Base-by-base conservation (phyloP, 2,329 filamentous ascomycete species). In the Neonectria punicea region DNA sequence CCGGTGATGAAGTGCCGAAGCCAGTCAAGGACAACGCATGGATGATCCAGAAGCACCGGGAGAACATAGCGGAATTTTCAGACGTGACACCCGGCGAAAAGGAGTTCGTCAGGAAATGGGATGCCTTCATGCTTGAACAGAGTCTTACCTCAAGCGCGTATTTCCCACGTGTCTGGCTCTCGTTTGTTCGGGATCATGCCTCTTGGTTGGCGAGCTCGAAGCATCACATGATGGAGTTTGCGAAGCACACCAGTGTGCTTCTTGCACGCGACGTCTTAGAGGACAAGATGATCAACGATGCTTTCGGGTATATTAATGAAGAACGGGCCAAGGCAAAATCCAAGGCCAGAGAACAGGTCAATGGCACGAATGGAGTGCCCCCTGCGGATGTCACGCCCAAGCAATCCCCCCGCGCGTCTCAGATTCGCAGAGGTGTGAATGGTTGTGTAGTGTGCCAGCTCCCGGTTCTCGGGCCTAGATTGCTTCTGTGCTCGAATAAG, bases 41-140 rank as follows among this genome's bases (percentile, higher is more conserved):
- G 87, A 79, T 88, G 8, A 80, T 87, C 32, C 86, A 88, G 66
- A 89, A 88, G 75, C 87, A 89, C 64, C 82, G 85, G 8, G 85
- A 89, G 61, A 84, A 83, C 58, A 83, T 89, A 58, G 80, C 82
- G 30, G 87, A 89, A 66, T 89, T 87, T 70, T 84, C 82, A 9
- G 87, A 89, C 67, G 81, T 89, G 28, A 83, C 83, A 13, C 73
- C 79, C 3, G 78, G 81, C 16, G 87, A 89, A 71, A 87, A 86
- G 73, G 86, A 88, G 66, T 89, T 86, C 63, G 86, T 89, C 60
- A 81, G 82, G 69, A 84, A 86, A 67, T 89, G 87, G 87, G 86
- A 89, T 65, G 80, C 82, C 1, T 88, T 85, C 68, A 83, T 87
- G 51, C 81, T 86, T 9, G 79, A 79, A 49, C 81, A 85, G 68